These are phyloP conservation scores for Lactarius deliciosus DNA, from an alignment of 768 basidiomycete species.

Conservation along the genomic window DNA sequence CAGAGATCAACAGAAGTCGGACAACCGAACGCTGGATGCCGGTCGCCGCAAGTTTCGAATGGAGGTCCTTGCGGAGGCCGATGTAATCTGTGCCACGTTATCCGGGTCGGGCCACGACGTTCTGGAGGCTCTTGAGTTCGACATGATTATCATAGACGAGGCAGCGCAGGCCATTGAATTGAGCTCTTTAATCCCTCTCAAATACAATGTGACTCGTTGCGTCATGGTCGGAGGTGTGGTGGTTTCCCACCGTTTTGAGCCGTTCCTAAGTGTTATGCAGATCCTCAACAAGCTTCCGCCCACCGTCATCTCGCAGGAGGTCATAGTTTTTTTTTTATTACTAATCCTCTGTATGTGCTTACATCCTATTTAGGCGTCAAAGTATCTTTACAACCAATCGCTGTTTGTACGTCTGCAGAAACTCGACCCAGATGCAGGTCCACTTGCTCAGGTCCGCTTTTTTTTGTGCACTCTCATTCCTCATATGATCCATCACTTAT, in stretches of 20 bases:
- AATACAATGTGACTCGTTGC: slow-evolving; percentile 77
- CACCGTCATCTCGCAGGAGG: slow-evolving; percentile 71
- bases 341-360: slow-evolving; percentile 1
- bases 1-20: slow-evolving; percentile 81
- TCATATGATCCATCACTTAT: background rate
- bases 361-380: slow-evolving; percentile 50
- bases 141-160: slow-evolving; percentile 96
- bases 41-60: slow-evolving; percentile 68
- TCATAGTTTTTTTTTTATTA: slow-evolving; percentile 32
- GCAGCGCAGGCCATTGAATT: slow-evolving; percentile 97
- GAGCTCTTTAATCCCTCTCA: slow-evolving; percentile 92
- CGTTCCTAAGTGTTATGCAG: slow-evolving; percentile 38
- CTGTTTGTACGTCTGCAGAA: slow-evolving; percentile 90
- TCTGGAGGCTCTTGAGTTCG: slow-evolving; percentile 82
- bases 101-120: slow-evolving; percentile 92
- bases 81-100: slow-evolving; percentile 91
- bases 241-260: background rate
- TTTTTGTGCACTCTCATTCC: background rate
- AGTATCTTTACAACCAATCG: slow-evolving; percentile 81
- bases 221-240: slow-evolving; percentile 86
- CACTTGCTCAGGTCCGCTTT: slow-evolving; percentile 78
- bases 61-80: slow-evolving; percentile 82
- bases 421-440: slow-evolving; percentile 74
- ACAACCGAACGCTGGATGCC: slow-evolving; percentile 79
- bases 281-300: slow-evolving; percentile 97